Evolutionary conservation across 1,284 basidiomycete species (phyloP).

Genomic region (Naganishia sp.): DNA sequence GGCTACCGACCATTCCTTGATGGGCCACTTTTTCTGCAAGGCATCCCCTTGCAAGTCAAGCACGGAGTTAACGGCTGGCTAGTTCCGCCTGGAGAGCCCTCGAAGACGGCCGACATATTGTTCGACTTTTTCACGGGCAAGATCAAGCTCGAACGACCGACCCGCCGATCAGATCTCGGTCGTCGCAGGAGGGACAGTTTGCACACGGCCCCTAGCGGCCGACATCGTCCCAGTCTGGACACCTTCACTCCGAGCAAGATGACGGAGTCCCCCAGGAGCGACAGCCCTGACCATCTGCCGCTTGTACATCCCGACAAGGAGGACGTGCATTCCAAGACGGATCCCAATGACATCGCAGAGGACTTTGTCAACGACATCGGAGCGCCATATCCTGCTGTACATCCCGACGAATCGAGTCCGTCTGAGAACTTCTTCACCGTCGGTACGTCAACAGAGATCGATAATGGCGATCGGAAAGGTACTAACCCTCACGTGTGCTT

Average conservation of each 20-base stretch:
- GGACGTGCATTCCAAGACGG: neutral
- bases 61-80: conserved; percentile 80
- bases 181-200: conserved; percentile 18
- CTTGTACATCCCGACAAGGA: conserved; percentile 6
- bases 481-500: neutral
- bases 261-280: neutral
- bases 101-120: conserved; percentile 69
- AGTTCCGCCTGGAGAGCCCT: conserved; percentile 70
- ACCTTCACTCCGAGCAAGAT: neutral
- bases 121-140: conserved; percentile 73
- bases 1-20: neutral
- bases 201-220: neutral
- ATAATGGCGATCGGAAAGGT: neutral
- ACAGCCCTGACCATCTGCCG: conserved; percentile 1
- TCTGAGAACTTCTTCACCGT: conserved; percentile 53
- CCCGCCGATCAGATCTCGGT: neutral
- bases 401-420: conserved; percentile 6
- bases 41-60: conserved; percentile 82
- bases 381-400: conserved; percentile 27
- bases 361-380: conserved; percentile 30
- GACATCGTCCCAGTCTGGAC: no score
- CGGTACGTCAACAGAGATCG: conserved; percentile 34
- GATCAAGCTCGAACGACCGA: conserved; percentile 56
- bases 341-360: conserved; percentile 28
- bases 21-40: conserved; percentile 2